A percentile compares a stretch with the other conserved stretches of the same genome.
Conservation (phyloP, 2,329 filamentous ascomycete species). For the Fusarium sp. region DNA sequence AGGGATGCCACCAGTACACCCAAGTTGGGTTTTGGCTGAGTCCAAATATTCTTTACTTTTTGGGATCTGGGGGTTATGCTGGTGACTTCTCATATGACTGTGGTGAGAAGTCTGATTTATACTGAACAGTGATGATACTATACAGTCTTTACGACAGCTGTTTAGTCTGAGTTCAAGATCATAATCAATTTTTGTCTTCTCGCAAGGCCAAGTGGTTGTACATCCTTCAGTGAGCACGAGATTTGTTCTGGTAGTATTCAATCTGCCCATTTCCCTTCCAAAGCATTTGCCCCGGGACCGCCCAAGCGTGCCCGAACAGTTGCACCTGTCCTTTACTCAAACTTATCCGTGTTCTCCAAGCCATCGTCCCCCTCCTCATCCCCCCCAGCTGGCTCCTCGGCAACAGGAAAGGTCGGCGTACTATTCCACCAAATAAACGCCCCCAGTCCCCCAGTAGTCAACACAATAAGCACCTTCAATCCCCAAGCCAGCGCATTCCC, state of each 20-base stretch:
- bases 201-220: accelerated
- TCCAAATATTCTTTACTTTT: neutral
- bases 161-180: neutral
- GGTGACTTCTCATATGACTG: neutral
- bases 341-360: neutral
- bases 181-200: accelerated
- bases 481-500: neutral
- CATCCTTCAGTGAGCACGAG: no score
- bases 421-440: constrained; percentile 3
- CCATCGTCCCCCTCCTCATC: neutral
- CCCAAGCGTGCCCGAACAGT: accelerated
- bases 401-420: neutral
- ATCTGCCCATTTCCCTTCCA: accelerated
- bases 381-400: neutral
- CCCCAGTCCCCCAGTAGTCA: neutral
- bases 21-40: neutral
- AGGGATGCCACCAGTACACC: neutral
- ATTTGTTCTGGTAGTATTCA: no score
- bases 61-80: neutral
- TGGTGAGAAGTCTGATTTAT: neutral
- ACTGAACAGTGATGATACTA: neutral
- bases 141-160: no score
- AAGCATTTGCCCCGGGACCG: accelerated
- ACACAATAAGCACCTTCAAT: neutral
- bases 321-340: neutral